phyloP scores from a whole-genome alignment of 208 protist species.

The Blastocrithidia nonstop region DNA sequence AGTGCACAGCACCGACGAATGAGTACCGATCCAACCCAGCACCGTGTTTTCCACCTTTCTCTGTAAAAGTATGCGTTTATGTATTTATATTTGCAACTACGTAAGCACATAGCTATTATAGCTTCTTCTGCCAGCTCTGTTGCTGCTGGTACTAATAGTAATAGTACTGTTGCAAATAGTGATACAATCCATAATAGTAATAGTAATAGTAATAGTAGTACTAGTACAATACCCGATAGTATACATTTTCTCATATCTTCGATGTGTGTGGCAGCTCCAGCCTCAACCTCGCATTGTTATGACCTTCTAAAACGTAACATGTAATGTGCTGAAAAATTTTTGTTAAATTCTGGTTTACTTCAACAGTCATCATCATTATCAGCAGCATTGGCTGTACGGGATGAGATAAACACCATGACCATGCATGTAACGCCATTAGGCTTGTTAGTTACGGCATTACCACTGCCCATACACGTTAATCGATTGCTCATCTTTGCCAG shows the following conservation, averaged over 20 bases:
- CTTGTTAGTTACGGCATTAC: slow-evolving; percentile 20
- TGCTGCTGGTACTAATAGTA: no score
- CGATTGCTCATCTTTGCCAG: slow-evolving; percentile 28
- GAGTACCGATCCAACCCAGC: slow-evolving; percentile 42
- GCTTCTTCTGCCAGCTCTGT: no score
- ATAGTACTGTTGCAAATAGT: no score
- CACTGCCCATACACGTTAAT: slow-evolving; percentile 21
- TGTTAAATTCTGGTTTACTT: slow-evolving; percentile 36
- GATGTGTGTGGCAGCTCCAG: slow-evolving; percentile 28
- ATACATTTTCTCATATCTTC: slow-evolving; percentile 14
- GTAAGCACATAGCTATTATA: no score
- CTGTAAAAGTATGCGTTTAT: slow-evolving; percentile 51
- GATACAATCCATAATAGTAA: no score
- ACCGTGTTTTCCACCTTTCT: slow-evolving; percentile 46
- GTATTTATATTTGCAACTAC: no score
- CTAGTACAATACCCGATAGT: background rate
- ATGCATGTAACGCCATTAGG: slow-evolving; percentile 28
- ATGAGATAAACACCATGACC: background rate
- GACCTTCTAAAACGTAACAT: slow-evolving; percentile 40
- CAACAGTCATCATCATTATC: no score
- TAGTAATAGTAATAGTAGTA: no score
- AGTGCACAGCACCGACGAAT: slow-evolving; percentile 48
- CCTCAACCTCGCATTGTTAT: slow-evolving; percentile 39
- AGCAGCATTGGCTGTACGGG: no score
- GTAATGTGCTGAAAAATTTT: slow-evolving; percentile 23